These are phyloP conservation scores for Cutaneotrichosporon arboriforme DNA, from an alignment of 1,284 basidiomycete species.

Conservation along the genomic window DNA sequence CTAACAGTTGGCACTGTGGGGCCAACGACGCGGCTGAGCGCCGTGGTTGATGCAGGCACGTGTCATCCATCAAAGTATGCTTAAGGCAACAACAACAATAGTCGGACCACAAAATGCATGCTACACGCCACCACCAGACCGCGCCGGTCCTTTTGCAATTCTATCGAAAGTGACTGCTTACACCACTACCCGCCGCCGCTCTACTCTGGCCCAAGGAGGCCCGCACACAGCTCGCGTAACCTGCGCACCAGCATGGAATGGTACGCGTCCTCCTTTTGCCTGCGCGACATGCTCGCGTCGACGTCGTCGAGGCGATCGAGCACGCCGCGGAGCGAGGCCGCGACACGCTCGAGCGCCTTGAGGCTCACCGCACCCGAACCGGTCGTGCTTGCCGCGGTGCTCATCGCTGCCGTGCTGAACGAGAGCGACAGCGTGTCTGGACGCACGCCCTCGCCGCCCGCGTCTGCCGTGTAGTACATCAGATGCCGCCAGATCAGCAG, in stretches of 20 bases:
- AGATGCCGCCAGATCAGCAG: constrained; percentile 82
- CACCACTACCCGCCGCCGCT: not conserved
- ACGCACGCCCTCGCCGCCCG: constrained; percentile 24
- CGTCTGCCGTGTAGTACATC: constrained; percentile 51
- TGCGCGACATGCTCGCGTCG: constrained; percentile 35
- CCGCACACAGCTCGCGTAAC: constrained; percentile 39
- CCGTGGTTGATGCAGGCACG: not conserved
- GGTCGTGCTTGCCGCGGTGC: constrained; percentile 15
- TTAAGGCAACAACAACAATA: not conserved
- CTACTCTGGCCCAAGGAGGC: constrained; percentile 19
- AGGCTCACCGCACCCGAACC: constrained; percentile 12
- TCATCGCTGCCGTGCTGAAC: constrained; percentile 17
- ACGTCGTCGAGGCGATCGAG: constrained; percentile 44
- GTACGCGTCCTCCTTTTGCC: constrained; percentile 28
- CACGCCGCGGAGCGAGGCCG: constrained; percentile 36
- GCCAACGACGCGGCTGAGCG: too few species aligned
- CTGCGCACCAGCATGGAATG: constrained; percentile 41
- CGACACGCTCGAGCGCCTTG: constrained; percentile 34
- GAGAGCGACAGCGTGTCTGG: constrained; percentile 34
- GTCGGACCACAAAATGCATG: not conserved
- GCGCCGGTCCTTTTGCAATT: too few species aligned
- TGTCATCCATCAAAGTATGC: not conserved
- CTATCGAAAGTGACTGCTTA: not conserved
- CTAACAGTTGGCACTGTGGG: too few species aligned
- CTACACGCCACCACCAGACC: too few species aligned